phyloP scores from a whole-genome alignment of 2,329 filamentous ascomycete species.

The Penicillium sp. region DNA sequence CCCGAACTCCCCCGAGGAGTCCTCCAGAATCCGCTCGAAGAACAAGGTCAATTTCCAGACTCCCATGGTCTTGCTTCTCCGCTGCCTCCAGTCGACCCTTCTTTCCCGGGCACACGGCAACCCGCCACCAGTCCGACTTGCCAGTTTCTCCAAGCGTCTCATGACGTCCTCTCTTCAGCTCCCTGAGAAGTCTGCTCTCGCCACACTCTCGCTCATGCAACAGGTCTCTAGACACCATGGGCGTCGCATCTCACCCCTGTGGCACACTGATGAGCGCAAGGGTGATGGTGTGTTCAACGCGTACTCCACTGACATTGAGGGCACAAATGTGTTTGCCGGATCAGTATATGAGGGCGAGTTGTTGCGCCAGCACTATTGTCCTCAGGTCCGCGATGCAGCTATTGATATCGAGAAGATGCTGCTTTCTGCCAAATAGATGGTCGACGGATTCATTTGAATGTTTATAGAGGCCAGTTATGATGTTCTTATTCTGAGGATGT shows the following conservation, averaged over 20 bases:
- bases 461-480: not conserved
- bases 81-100: constrained; percentile 79
- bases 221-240: constrained; percentile 80
- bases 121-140: constrained; percentile 80
- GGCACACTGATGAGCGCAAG: constrained; percentile 91
- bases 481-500: not conserved
- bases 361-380: constrained; percentile 80
- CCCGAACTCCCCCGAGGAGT: constrained; percentile 53
- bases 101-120: constrained; percentile 73
- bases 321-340: constrained; percentile 83
- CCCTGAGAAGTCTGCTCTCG: constrained; percentile 84
- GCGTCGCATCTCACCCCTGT: constrained; percentile 78
- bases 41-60: constrained; percentile 92
- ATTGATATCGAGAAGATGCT: constrained; percentile 69
- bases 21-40: constrained; percentile 42
- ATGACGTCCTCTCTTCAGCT: constrained; percentile 79
- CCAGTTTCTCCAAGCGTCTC: constrained; percentile 89
- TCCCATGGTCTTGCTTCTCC: constrained; percentile 86
- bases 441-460: not conserved
- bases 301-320: constrained; percentile 71
- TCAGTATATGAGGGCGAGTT: constrained; percentile 95
- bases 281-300: constrained; percentile 86
- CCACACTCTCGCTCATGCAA: constrained; percentile 73
- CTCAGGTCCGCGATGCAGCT: constrained; percentile 76
- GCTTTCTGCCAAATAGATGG: constrained; percentile 29